Base-by-base conservation (phyloP, 202 grass and related monocot genomes). In the Zoysia matrella region DNA sequence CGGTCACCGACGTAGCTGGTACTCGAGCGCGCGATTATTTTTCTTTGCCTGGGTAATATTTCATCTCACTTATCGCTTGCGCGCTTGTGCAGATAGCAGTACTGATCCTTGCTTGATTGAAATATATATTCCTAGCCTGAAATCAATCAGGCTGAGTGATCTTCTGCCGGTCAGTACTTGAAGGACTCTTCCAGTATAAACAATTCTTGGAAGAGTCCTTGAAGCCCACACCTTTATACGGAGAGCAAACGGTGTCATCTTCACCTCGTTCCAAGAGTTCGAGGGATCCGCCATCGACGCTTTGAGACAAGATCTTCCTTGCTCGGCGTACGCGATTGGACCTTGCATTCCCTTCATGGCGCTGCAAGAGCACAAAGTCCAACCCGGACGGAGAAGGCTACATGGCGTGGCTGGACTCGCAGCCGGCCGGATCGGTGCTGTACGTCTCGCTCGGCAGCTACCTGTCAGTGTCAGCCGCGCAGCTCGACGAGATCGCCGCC, bases 381-480 rank as follows among this genome's bases (percentile, higher is more conserved):
- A 5, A 10, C 42, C 0, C 22, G 7, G 74, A 57, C 8, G 77
- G 30, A 2, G 43, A 16, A 10, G 48, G 82, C 74, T 78, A 92
- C 76, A 74, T 83, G 61, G 63, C 55, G 7, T 97, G 94, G 94
- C 58, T 97, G 47, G 85, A 94, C 39, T n/a, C 47, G 3, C 91
- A 97, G 65, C 82, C 65, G 0, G 52, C 52, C 11, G 53, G 68
- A 36, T 92, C 85, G 0, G 89, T 97, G 66, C 22, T 94, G 8
- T 94, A 97, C 43, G 68, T 97, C 49, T 97, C 94, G 1, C 73
- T 94, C 6, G 94, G 89, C 62, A 94, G 94, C 81, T 97, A 87
- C 81, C 88, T 94, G 30, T 92, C 89, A 1, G 94, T 97, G 62
- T 86, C 92, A 10, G 3, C 51, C 1, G 1, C 86, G 11, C 92